phyloP scores from a whole-genome alignment of 257 asterid genomes.

The Ballota nigra region DNA sequence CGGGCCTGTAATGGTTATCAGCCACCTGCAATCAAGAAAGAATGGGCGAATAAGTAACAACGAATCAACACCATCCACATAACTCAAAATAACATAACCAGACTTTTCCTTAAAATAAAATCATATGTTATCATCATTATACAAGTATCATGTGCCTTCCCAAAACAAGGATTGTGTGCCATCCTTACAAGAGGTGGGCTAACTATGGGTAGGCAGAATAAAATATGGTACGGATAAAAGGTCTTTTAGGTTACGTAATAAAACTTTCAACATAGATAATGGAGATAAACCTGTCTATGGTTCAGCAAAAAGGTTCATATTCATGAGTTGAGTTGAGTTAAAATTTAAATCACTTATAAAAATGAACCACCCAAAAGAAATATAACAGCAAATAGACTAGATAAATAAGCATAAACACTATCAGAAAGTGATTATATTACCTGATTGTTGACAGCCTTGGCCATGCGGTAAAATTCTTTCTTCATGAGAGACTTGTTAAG shows the following conservation, averaged over 20 bases:
- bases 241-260: neutral
- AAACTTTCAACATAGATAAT: neutral
- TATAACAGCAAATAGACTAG: neutral
- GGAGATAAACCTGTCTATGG: neutral
- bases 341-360: neutral
- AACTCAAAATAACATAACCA: neutral
- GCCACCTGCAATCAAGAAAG: slow-evolving; percentile 50
- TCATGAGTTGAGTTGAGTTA: neutral
- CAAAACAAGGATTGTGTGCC: neutral
- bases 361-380: neutral
- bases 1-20: slow-evolving; percentile 85
- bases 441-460: slow-evolving; percentile 90
- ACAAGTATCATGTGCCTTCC: neutral
- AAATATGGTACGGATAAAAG: neutral
- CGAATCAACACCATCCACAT: neutral
- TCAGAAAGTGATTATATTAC: slow-evolving; percentile 27
- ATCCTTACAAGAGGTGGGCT: neutral
- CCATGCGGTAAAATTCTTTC: slow-evolving; percentile 90
- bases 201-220: neutral
- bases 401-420: neutral
- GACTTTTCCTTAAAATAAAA: neutral
- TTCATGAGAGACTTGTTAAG: slow-evolving; percentile 85
- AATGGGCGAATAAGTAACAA: neutral
- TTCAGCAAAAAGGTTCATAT: neutral
- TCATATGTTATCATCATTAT: neutral